Conservation (phyloP, 163 green algal genomes). For the Chlorella variabilis region DNA sequence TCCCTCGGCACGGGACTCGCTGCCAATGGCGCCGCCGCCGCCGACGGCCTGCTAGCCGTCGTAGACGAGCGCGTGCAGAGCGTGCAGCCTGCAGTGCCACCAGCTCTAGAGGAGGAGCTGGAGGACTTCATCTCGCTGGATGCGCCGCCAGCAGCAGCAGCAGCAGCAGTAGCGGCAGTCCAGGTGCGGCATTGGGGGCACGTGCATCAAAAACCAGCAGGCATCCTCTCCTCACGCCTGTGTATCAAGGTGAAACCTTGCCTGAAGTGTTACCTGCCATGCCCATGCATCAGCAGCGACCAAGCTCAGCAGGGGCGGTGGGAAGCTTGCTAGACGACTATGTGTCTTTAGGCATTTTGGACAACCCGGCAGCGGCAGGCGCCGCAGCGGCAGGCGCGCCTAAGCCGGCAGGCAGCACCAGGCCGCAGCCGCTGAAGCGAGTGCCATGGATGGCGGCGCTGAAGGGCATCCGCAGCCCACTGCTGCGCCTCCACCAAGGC, state of each 20-base stretch:
- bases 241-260: too few species aligned
- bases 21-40: background rate
- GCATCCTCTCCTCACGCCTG: background rate
- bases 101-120: background rate
- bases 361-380: background rate
- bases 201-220: too few species aligned
- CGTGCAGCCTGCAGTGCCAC: background rate
- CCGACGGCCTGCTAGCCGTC: background rate
- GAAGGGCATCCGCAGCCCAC: slow-evolving; percentile 48
- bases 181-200: too few species aligned
- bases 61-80: background rate
- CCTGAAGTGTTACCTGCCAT: too few species aligned
- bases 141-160: background rate
- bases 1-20: background rate
- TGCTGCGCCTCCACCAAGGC: slow-evolving; percentile 66
- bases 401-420: background rate
- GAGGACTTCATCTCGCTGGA: slow-evolving; percentile 39
- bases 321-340: slow-evolving; percentile 38
- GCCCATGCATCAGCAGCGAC: background rate
- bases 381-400: background rate
- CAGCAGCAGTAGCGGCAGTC: too few species aligned
- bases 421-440: slow-evolving; percentile 8
- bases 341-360: slow-evolving; percentile 18
- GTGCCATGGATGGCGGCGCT: slow-evolving; percentile 50
- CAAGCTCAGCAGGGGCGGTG: background rate